Evolutionary conservation across 768 basidiomycete genomes (phyloP).

Genomic region (Suillus fuscotomentosus): DNA sequence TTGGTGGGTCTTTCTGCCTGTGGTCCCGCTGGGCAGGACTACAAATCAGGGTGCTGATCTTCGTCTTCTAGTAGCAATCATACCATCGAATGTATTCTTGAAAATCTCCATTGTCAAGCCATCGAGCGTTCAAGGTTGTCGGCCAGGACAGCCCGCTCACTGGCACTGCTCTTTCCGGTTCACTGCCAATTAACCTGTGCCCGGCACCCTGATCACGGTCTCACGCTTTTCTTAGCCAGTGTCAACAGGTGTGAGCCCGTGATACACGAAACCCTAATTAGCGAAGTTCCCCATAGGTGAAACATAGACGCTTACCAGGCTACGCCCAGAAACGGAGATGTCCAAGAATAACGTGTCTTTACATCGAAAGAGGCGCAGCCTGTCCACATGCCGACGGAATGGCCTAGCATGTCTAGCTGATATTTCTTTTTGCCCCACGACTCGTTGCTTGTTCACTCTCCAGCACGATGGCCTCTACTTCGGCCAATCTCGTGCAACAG

Average conservation of each 20-base stretch:
- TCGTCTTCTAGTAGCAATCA: background rate
- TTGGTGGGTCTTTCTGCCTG: background rate
- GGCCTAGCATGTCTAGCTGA: slow-evolving; percentile 1
- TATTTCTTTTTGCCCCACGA: slow-evolving; percentile 11
- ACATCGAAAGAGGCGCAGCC: slow-evolving; percentile 9
- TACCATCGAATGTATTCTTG: background rate
- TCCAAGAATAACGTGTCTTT: slow-evolving; percentile 18
- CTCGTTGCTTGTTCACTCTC: slow-evolving; percentile 14
- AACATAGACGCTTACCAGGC: background rate
- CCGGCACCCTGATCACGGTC: slow-evolving; percentile 6
- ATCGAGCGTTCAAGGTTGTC: background rate
- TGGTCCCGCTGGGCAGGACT: background rate
- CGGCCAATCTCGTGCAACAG: slow-evolving; percentile 30
- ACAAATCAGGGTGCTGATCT: background rate
- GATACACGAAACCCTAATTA: background rate
- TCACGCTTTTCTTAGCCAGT: slow-evolving; percentile 14
- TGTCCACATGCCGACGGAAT: slow-evolving; percentile 8
- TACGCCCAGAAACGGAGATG: slow-evolving; percentile 7
- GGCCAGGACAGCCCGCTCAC: slow-evolving; percentile 1
- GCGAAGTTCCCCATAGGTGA: background rate
- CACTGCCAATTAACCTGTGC: background rate
- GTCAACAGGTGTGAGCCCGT: background rate
- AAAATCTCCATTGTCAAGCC: background rate
- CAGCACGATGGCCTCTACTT: slow-evolving; percentile 39
- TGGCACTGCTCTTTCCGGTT: background rate